Evolutionary conservation across 805 yeast species (phyloP).

Genomic region (Ogataea pini): DNA sequence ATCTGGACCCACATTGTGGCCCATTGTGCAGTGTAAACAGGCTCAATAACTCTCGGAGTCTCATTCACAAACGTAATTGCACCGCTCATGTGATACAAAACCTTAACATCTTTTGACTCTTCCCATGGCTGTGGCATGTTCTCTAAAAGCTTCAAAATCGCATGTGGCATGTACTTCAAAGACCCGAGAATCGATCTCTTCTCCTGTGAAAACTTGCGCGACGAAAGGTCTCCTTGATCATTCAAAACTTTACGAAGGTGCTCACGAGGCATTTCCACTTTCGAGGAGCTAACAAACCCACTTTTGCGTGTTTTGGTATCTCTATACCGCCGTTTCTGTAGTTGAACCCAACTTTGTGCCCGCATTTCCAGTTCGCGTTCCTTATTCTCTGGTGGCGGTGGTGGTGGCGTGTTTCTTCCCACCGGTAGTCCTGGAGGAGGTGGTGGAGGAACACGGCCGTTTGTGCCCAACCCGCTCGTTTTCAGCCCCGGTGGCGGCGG

Average conservation of each 20-base stretch:
- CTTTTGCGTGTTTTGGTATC: constrained; percentile 37
- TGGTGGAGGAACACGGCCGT: constrained; percentile 37
- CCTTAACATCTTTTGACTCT: constrained; percentile 76
- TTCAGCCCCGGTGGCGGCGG: constrained; percentile 36
- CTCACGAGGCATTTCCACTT: constrained; percentile 89
- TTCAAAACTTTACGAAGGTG: constrained; percentile 82
- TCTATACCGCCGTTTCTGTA: constrained; percentile 60
- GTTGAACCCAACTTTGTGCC: constrained; percentile 58
- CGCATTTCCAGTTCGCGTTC: constrained; percentile 39
- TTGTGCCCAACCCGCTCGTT: neutral
- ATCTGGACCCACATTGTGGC: constrained; percentile 88
- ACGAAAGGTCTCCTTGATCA: constrained; percentile 83
- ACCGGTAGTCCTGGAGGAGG: constrained; percentile 34
- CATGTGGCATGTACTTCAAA: constrained; percentile 93
- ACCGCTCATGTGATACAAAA: constrained; percentile 86
- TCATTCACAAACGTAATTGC: constrained; percentile 96
- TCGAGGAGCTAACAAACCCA: constrained; percentile 57
- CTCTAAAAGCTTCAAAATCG: constrained; percentile 82
- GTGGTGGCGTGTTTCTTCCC: neutral
- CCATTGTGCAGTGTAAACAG: constrained; percentile 94
- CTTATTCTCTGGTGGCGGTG: constrained; percentile 31
- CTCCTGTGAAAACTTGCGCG: constrained; percentile 76
- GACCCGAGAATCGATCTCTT: constrained; percentile 89
- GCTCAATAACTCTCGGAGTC: constrained; percentile 86
- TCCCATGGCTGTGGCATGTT: constrained; percentile 99